These are phyloP conservation scores for Rhodotorula sphaerocarpa DNA, from an alignment of 768 basidiomycete genomes.

Conservation along the genomic window DNA sequence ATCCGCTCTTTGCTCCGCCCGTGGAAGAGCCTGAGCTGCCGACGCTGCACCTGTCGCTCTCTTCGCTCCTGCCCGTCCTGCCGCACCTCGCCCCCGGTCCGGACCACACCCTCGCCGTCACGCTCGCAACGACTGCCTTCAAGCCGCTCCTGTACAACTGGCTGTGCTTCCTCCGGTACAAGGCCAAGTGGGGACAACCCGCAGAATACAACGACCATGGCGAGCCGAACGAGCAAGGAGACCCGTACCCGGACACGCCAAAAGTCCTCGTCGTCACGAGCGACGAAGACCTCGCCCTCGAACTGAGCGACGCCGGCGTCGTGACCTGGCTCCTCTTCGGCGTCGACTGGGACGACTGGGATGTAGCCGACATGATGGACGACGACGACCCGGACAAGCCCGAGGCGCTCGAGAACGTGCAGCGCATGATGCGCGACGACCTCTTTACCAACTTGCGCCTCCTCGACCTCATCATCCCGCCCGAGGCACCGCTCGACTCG, in stretches of 20 bases:
- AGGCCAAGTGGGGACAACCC: constrained; percentile 16
- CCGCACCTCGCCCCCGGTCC: constrained; percentile 21
- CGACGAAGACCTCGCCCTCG: constrained; percentile 27
- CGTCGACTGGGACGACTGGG: constrained; percentile 23
- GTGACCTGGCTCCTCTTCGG: constrained; percentile 18
- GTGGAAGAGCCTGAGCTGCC: neutral
- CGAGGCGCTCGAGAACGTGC: neutral
- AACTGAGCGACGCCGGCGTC: constrained; percentile 26
- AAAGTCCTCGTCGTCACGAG: constrained; percentile 33
- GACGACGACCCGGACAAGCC: constrained; percentile 11
- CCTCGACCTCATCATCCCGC: constrained; percentile 34
- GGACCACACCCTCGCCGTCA: constrained; percentile 32
- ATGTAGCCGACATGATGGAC: neutral
- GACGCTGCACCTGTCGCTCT: constrained; percentile 29
- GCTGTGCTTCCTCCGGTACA: constrained; percentile 35
- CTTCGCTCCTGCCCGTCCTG: constrained; percentile 30
- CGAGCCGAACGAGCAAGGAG: neutral
- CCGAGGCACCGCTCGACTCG: neutral
- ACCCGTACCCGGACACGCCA: neutral
- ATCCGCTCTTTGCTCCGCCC: constrained; percentile 19
- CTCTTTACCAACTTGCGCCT: constrained; percentile 30
- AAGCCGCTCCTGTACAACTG: constrained; percentile 36
- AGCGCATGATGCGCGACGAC: constrained; percentile 17
- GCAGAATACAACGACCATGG: constrained; percentile 14
- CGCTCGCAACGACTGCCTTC: constrained; percentile 33